Evolutionary conservation across 306 rosid species (phyloP), one percentile per base, ranked within the genome.

Genomic region (Castanea sativa): DNA sequence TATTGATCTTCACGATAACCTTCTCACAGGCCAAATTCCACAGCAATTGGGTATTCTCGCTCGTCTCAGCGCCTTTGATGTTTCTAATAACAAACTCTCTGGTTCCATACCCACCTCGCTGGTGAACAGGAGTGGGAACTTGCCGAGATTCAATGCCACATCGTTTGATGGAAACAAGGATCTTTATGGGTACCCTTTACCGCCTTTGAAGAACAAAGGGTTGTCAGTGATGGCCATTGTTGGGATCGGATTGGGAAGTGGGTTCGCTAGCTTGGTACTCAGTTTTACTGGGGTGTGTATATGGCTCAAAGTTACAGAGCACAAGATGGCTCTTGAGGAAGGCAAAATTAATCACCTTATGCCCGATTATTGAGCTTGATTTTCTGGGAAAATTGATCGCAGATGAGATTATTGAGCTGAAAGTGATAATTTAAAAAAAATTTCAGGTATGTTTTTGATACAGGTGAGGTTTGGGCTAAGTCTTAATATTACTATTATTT

Each of bases 181-280:
- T 81, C 98, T 95, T 18, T 95, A 95, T 69, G 99, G 98, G 14
- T 95, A 89, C 80, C 98, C 99, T 53, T 79, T 95, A 80, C 90
- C 97, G 12, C 92, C 93, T 2, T 4, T 85, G 8, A 88, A 73
- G 81, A 86, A 32, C 67, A 90, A 82, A 45, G 97, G 98, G 3
- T 74, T 95, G 27, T 95, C 99, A 0, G 76, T 94, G n/a, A 51
- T 94, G 78, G 94, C 97, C 78, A 93, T 95, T 83, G 99, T 93
- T 57, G 97, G 96, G 78, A 95, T 95, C 76, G 99, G 99, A 18
- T 80, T 95, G 23, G 99, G 99, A 52, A 95, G 99, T 82, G 99
- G 99, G 2, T 74, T 95, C 1, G 96, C 93, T 0, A 95, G 99
- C 69, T 79, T 95, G 83, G 92, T 95, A 19, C 81, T 95, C 0